phyloP scores from a whole-genome alignment of 2,329 filamentous ascomycete species.

The Talaromyces sp. region DNA sequence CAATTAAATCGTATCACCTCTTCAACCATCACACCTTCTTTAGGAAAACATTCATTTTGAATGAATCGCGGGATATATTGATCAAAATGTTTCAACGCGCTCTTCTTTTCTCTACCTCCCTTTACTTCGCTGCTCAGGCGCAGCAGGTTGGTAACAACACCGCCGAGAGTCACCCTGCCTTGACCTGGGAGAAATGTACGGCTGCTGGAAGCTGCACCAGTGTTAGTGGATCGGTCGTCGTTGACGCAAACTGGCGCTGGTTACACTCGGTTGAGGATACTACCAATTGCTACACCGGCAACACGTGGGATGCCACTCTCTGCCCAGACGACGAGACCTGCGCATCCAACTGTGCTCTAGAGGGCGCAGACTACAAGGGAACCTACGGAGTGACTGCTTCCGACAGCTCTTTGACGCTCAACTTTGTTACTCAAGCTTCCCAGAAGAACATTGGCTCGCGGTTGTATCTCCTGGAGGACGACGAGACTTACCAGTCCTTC shows the following conservation, averaged over 20 bases:
- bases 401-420: conserved; percentile 46
- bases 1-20: background rate
- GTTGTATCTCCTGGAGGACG: conserved; percentile 60
- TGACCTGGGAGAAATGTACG: conserved; percentile 53
- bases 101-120: conserved; percentile 3
- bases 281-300: conserved; percentile 57
- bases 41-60: background rate
- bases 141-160: conserved; percentile 9
- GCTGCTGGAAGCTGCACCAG: conserved; percentile 49
- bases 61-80: conserved; percentile 17
- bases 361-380: conserved; percentile 51
- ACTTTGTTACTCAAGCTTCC: conserved; percentile 37
- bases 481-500: conserved; percentile 62
- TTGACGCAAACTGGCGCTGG: conserved; percentile 60
- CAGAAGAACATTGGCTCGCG: conserved; percentile 47
- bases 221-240: conserved; percentile 49
- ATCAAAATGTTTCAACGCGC: conserved; percentile 9
- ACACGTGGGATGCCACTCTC: conserved; percentile 45
- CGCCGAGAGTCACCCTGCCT: conserved; percentile 41
- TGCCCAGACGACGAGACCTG: conserved; percentile 49
- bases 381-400: conserved; percentile 52
- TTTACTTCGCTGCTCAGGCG: conserved; percentile 8
- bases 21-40: background rate
- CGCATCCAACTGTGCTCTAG: conserved; percentile 54
- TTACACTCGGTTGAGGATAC: conserved; percentile 45